These are phyloP conservation scores for Cladosporium halotolerans DNA, from an alignment of 2,329 filamentous ascomycete genomes.

Conservation along the genomic window DNA sequence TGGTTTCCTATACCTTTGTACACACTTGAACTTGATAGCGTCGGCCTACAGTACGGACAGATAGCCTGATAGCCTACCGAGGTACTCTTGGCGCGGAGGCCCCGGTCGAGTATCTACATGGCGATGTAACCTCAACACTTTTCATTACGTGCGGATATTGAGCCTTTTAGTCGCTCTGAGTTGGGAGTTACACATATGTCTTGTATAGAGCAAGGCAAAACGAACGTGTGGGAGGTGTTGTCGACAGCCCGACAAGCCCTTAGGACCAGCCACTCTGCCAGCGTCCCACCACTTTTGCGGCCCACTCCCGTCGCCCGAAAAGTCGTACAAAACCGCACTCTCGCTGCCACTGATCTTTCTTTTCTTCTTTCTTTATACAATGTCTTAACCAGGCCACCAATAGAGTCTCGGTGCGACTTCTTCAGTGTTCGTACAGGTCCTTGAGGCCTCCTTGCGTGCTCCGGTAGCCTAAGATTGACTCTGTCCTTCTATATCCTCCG, in stretches of 20 bases:
- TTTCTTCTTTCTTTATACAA: constrained; percentile 53
- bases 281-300: constrained; percentile 1
- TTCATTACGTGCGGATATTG: too few relatives aligned
- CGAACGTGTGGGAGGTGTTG: too few relatives aligned
- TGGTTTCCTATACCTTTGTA: too few relatives aligned
- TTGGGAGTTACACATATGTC: too few relatives aligned
- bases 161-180: too few relatives aligned
- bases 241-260: too few relatives aligned
- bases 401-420: constrained; percentile 98
- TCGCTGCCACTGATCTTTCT: constrained; percentile 16
- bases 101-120: too few relatives aligned
- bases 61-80: neutral
- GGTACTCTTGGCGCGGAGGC: neutral
- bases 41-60: neutral
- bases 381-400: constrained; percentile 80
- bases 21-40: neutral
- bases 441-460: constrained; percentile 81
- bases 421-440: constrained; percentile 91
- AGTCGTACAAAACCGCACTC: constrained; percentile 5
- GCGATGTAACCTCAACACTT: too few relatives aligned
- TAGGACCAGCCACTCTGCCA: neutral
- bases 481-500: constrained; percentile 56
- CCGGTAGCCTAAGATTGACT: constrained; percentile 85
- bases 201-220: too few relatives aligned
- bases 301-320: neutral